Base-by-base conservation (phyloP, 306 rosid species). In the Fagus sylvatica region DNA sequence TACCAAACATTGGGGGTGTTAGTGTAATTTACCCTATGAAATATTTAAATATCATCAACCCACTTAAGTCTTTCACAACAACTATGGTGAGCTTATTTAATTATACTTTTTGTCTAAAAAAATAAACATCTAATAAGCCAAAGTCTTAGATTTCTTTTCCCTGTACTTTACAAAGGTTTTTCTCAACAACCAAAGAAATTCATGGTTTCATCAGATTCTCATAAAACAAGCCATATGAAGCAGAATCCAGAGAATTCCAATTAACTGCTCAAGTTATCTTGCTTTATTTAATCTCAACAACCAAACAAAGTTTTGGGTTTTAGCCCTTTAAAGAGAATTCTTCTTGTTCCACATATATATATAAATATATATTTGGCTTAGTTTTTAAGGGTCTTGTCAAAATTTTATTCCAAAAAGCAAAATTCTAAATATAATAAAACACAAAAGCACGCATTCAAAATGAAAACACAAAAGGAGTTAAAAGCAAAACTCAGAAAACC, bases 401-500 rank as follows among this genome's bases (percentile, higher is more conserved):
- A 51, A 51, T 5, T 5, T 51, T n/a, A 51, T 16, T 51, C 6
- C 19, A 0, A 0, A n/a, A 5, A 55, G 16, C 3, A 53, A 54
- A 17, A n/a, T 22, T 22, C 28, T 22, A 22, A 54, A 1, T 2
- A 7, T 19, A 5, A 6, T 6, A 19, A 55, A 55, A n/a, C 10
- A 19, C 30, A 2, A 55, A 2, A 30, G 19, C 61, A 19, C 9
- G 33, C 5, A 19, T 17, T 4, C 3, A 55, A 6, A 19, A 55
- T 3, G 57, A 40, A 59, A 69, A 48, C 70, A 22, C 28, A 22
- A n/a, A 33, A 42, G 11, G 2, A 22, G 28, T 22, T 22, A 65
- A 65, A 68, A 53, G 13, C 66, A 48, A 43, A 34, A 53, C 75
- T 75, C 41, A 49, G 60, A 73, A 81, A 46, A 62, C 64, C 9